A percentile compares a stretch with the other conserved stretches of the same genome.
Evolutionary conservation across 495 filamentous ascomycete genomes (phyloP).

Genomic region (Xylona heveae): DNA sequence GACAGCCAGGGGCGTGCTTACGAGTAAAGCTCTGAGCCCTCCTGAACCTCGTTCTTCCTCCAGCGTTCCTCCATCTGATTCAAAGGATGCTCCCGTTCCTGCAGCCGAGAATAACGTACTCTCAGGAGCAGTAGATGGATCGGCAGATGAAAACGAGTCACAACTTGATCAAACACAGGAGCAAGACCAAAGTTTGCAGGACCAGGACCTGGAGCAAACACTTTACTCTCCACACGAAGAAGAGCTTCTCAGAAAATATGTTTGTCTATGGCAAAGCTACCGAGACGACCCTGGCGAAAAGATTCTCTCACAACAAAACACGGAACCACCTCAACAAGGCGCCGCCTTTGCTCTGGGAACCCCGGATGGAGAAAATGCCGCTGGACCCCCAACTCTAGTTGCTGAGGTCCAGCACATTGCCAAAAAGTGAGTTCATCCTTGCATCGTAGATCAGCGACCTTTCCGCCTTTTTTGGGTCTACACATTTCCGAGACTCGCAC

Average conservation of each 20-base stretch:
- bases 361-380: no score
- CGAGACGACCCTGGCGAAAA: conserved; percentile 50
- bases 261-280: conserved; percentile 60
- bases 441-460: no score
- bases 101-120: conserved; percentile 1
- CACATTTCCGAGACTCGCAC: no score
- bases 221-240: conserved; percentile 28
- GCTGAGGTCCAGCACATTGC: conserved; percentile 17
- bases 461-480: no score
- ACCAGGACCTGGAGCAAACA: conserved; percentile 12
- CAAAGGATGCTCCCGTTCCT: no score
- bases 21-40: conserved; percentile 3
- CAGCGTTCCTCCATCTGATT: no score
- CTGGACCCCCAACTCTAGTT: conserved; percentile 15
- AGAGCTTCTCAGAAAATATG: conserved; percentile 45
- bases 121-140: no score
- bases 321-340: conserved; percentile 49
- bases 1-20: conserved; percentile 50
- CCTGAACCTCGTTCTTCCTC: conserved; percentile 4
- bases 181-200: no score
- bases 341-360: conserved; percentile 20
- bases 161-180: conserved; percentile 10
- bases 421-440: conserved; percentile 13
- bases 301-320: conserved; percentile 56
- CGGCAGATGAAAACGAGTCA: conserved; percentile 2